A percentile compares a stretch with the other conserved stretches of the same genome.
Conservation (phyloP, 2,329 filamentous ascomycete genomes). For the Pseudocercospora cruenta region DNA sequence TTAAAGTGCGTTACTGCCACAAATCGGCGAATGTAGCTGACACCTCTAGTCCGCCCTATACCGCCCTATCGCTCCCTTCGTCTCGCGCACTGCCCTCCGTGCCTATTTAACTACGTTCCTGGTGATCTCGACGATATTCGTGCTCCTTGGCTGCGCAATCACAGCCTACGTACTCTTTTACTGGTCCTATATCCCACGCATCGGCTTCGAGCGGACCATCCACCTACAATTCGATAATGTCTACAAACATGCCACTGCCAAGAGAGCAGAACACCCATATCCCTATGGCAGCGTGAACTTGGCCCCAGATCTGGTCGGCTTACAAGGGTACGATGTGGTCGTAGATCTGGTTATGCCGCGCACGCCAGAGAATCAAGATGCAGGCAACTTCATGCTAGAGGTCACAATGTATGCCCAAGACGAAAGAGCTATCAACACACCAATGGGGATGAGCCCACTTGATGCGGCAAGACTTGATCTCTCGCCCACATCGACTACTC, state of each 20-base stretch:
- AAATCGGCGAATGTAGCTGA: neutral
- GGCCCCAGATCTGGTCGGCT: slow-evolving; percentile 61
- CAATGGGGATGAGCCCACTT: slow-evolving; percentile 19
- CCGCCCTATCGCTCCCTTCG: slow-evolving; percentile 57
- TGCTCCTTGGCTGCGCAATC: slow-evolving; percentile 62
- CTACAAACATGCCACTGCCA: slow-evolving; percentile 18
- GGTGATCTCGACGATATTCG: slow-evolving; percentile 55
- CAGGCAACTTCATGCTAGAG: slow-evolving; percentile 94
- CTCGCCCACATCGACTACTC: slow-evolving; percentile 17
- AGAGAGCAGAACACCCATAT: slow-evolving; percentile 27
- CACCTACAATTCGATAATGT: slow-evolving; percentile 68
- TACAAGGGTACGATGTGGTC: slow-evolving; percentile 83
- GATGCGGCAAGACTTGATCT: slow-evolving; percentile 24
- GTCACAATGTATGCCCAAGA: slow-evolving; percentile 63
- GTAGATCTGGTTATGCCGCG: slow-evolving; percentile 76
- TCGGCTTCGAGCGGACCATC: slow-evolving; percentile 63
- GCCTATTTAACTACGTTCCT: slow-evolving; percentile 66
- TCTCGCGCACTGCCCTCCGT: slow-evolving; percentile 65
- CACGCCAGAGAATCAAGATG: slow-evolving; percentile 72
- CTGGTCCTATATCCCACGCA: slow-evolving; percentile 67
- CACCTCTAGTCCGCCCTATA: slow-evolving; percentile 45
- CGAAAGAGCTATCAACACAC: slow-evolving; percentile 3
- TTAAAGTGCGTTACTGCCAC: neutral
- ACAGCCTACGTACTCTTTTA: slow-evolving; percentile 70
- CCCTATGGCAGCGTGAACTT: slow-evolving; percentile 60